Base-by-base conservation (phyloP, 2,329 filamentous ascomycete species). In the Dothideomycetidae sp. region DNA sequence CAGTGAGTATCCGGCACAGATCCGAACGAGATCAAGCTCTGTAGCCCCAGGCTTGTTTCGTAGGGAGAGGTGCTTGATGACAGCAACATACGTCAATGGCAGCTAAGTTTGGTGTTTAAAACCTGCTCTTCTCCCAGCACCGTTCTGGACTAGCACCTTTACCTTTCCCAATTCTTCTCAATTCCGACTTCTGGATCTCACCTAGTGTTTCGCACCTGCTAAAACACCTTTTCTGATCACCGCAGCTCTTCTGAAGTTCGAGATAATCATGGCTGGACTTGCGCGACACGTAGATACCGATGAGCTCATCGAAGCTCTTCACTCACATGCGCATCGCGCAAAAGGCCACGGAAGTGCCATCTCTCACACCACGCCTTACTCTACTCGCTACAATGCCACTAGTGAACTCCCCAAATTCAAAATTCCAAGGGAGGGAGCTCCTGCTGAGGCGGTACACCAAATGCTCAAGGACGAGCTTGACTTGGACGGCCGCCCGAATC, bases 381-480 rank as follows among this genome's bases (percentile, higher is more conserved):
- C 67, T 2, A 71, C 64, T 13, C 62, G 67, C 29, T 77, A 76
- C 53, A 64, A 70, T 13, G 64, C 63, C 44, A 54, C 63, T 34
- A 58, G 60, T 33, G 67, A 72, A 42, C 64, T 77, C 10, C 69
- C 72, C 5, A 77, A 76, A 45, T 77, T 71, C 54, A 60, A 56
- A 37, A 68, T 78, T 12, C 71, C 73, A 0, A 51, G 65, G 2
- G 57, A 73, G 31, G 71, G 73, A 3, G 68, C 70, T 10, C 69
- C 71, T 0, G 68, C 70, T 7, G 73, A 78, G 45, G 68, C 71
- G 0, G 76, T 78, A 1, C 73, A 78, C 47, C 73, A 78, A 46
- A 64, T 82, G 54, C 50, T 64, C 42, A 61, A 61, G 41, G 60
- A 62, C 51, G 73, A 78, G 47, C 54, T 75, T 23, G 71, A 78